Conservation (phyloP, 805 yeast genomes). For the Lachancea sp. region DNA sequence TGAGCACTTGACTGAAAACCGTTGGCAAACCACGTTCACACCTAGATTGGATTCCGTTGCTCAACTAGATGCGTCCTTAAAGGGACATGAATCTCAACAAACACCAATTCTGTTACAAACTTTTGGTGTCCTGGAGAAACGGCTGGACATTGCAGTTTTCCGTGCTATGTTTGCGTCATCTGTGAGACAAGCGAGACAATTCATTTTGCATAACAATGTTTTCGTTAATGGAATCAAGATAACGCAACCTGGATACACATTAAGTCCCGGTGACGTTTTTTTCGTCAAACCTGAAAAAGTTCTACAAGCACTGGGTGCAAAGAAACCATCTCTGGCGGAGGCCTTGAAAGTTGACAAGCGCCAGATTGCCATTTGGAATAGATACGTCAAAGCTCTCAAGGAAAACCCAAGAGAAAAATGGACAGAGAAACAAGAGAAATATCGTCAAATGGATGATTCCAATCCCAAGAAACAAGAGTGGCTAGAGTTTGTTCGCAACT, state of each 20-base stretch:
- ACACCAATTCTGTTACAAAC: slow-evolving; percentile 89
- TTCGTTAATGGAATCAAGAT: slow-evolving; percentile 77
- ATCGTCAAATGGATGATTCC: slow-evolving; percentile 19
- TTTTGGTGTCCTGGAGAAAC: slow-evolving; percentile 77
- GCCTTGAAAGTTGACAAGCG: slow-evolving; percentile 63
- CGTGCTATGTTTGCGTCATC: slow-evolving; percentile 92
- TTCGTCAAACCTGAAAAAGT: slow-evolving; percentile 82
- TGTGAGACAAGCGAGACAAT: slow-evolving; percentile 88
- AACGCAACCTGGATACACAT: slow-evolving; percentile 69
- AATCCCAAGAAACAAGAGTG: slow-evolving; percentile 23
- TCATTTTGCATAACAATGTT: slow-evolving; percentile 73
- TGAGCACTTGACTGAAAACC: slow-evolving; percentile 78
- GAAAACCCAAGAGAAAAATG: slow-evolving; percentile 36
- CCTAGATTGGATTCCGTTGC: slow-evolving; percentile 76
- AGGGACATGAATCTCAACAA: slow-evolving; percentile 44
- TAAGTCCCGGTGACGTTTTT: slow-evolving; percentile 82
- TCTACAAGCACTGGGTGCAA: slow-evolving; percentile 73
- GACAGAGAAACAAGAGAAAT: slow-evolving; percentile 22
- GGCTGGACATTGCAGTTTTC: slow-evolving; percentile 85
- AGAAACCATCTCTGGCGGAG: slow-evolving; percentile 67
- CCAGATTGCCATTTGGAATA: slow-evolving; percentile 73
- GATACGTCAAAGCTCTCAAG: slow-evolving; percentile 52
- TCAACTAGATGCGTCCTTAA: slow-evolving; percentile 74
- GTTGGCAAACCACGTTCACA: slow-evolving; percentile 68
- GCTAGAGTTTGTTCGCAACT: slow-evolving; percentile 20